Conservation (phyloP, 352 stramenopile genomes). For the Phytophthora aleatoria region DNA sequence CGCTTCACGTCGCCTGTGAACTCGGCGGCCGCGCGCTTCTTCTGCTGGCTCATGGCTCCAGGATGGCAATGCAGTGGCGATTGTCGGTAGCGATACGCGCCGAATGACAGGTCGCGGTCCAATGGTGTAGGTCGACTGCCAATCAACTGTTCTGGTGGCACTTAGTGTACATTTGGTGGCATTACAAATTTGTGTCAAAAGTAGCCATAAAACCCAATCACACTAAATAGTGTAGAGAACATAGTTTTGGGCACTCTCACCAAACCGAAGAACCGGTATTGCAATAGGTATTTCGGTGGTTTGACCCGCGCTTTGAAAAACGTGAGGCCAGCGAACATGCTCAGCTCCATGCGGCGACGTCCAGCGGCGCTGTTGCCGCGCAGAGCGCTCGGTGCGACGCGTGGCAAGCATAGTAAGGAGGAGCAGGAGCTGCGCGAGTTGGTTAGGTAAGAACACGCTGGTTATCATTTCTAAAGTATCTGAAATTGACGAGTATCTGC, state of each 20-base stretch:
- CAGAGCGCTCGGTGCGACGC: slow-evolving; percentile 12
- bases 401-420: slow-evolving; percentile 32
- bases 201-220: not conserved
- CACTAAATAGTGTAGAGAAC: not conserved
- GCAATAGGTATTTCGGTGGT: slow-evolving; percentile 20
- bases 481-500: slow-evolving; percentile 1
- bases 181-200: not conserved
- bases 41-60: slow-evolving; percentile 56
- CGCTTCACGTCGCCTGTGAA: slow-evolving; percentile 56
- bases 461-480: not conserved
- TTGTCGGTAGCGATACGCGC: slow-evolving; percentile 28
- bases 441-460: slow-evolving; percentile 38
- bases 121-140: slow-evolving; percentile 29
- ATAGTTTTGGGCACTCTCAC: not conserved
- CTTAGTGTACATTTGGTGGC: not conserved
- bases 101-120: slow-evolving; percentile 31
- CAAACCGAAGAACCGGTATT: not conserved
- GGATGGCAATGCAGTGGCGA: slow-evolving; percentile 5
- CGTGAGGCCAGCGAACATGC: slow-evolving; percentile 16
- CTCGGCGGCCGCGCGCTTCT: slow-evolving; percentile 71
- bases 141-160: slow-evolving; percentile 1
- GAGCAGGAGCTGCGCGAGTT: slow-evolving; percentile 42
- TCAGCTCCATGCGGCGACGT: slow-evolving; percentile 23
- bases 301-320: not conserved
- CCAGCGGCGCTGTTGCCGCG: slow-evolving; percentile 13